Evolutionary conservation across 805 yeast genomes (phyloP), one percentile per base, ranked within the genome.

Genomic region (Candida broadrunensis): DNA sequence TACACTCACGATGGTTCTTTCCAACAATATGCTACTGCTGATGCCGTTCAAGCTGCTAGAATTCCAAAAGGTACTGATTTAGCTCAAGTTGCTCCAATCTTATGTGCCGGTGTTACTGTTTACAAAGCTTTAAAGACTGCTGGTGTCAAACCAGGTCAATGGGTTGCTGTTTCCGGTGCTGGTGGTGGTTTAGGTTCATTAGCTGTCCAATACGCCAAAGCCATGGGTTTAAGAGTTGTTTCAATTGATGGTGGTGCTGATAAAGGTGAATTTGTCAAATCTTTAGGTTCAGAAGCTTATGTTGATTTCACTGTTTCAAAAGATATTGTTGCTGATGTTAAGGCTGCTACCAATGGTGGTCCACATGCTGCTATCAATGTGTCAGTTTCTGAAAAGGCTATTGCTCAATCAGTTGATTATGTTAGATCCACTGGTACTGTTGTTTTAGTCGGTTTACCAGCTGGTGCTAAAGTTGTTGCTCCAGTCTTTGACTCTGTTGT

Each of bases 111-210:
- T 67, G 73, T 81, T 54, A 80, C 85, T 37, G 85, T 77, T 34
- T 80, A 78, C 78, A 80, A 80, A 68, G 85, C 84, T 11, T 67
- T 80, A 56, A 80, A 80, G 67, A 73, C 80, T 37, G 83, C 85
- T 39, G 61, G 69, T 39, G 57, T 76, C 44, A 46, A 48, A 36
- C 72, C 89, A 17, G 89, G 91, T 57, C 80, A 84, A 63, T 83
- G 84, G 83, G 85, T 82, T 50, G 78, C 80, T 45, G 70, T 84
- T 45, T 79, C 88, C 42, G 90, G 91, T 69, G 89, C 88, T 47
- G 86, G 80, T 63, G 90, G 90, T 62, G 90, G 91, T 58, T 75
- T 84, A 63, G 91, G 90, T 57, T 70, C 87, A 30, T 65, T 84
- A 49, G 88, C 88, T 41, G 70, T 83, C 53, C 89, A 84, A 67